These are phyloP conservation scores for Volvox africanus DNA, from an alignment of 139 green algal species.

Conservation along the genomic window DNA sequence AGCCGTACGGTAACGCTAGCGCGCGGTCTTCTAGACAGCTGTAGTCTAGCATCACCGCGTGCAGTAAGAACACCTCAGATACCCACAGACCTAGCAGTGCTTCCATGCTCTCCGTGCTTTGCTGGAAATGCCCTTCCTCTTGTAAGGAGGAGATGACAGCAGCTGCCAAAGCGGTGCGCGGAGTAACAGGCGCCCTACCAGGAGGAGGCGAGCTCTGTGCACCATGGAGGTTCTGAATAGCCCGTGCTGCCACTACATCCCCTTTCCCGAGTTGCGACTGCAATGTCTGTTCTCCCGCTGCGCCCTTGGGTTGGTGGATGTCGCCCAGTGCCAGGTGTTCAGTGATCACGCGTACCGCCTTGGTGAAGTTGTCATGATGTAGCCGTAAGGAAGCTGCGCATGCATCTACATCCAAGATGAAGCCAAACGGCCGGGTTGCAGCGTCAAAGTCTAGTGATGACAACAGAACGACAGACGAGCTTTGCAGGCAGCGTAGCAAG, in stretches of 20 bases:
- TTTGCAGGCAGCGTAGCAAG: background rate
- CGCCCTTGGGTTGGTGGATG: background rate
- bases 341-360: too few relatives aligned
- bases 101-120: background rate
- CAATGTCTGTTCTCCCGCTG: background rate
- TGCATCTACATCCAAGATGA: background rate
- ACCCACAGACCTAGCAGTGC: background rate
- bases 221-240: too few relatives aligned
- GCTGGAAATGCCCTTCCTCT: background rate
- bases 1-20: conserved; percentile 1
- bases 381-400: background rate
- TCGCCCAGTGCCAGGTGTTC: too few relatives aligned
- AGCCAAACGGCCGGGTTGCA: background rate
- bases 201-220: background rate
- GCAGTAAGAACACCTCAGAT: conserved; percentile 34
- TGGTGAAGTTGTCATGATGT: too few relatives aligned
- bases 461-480: background rate
- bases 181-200: too few relatives aligned
- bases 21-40: background rate
- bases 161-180: background rate
- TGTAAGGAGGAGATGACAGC: background rate
- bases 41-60: conserved; percentile 27
- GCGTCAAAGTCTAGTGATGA: background rate
- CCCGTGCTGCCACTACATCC: background rate
- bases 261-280: background rate